Percentiles rank a stretch among this genome's conserved stretches.
Evolutionary conservation across 2,329 filamentous ascomycete genomes (phyloP).

Genomic region (Phaeomoniella chlamydospora): DNA sequence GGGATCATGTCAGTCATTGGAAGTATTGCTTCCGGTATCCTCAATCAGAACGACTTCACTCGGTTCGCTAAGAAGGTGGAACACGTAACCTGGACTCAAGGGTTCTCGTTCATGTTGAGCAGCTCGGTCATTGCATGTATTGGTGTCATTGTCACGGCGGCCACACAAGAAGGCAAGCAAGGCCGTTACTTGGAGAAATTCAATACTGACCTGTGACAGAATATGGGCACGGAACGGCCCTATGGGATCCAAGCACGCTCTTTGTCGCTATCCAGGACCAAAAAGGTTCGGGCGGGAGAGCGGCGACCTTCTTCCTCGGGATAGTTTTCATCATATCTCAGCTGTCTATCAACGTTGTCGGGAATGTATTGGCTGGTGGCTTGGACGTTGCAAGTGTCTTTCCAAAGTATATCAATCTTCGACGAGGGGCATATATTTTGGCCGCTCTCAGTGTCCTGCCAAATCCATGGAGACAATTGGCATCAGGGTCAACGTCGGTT

Average conservation of each 20-base stretch:
- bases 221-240: slow-evolving; percentile 10
- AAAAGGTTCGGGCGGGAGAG: slow-evolving; percentile 10
- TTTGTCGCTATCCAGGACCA: slow-evolving; percentile 12
- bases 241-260: slow-evolving; percentile 14
- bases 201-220: slow-evolving; percentile 4
- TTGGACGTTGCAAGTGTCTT: slow-evolving; percentile 8
- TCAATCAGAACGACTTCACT: slow-evolving; percentile 18
- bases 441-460: background rate
- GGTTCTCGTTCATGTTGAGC: slow-evolving; percentile 11
- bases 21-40: slow-evolving; percentile 15
- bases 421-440: slow-evolving; percentile 35
- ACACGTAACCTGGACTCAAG: slow-evolving; percentile 13
- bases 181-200: background rate
- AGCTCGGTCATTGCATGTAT: slow-evolving; percentile 11
- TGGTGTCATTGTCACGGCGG: slow-evolving; percentile 16
- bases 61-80: slow-evolving; percentile 12
- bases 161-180: slow-evolving; percentile 12
- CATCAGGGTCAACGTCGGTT: slow-evolving; percentile 10
- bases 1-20: slow-evolving; percentile 18
- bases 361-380: slow-evolving; percentile 12
- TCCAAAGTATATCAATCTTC: slow-evolving; percentile 38
- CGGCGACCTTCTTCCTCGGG: slow-evolving; percentile 12
- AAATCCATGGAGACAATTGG: slow-evolving; percentile 12
- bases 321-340: slow-evolving; percentile 13
- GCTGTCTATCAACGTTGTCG: slow-evolving; percentile 13